Evolutionary conservation across 176 grass and related monocot genomes (phyloP).

Genomic region (Triticum dicoccoides): DNA sequence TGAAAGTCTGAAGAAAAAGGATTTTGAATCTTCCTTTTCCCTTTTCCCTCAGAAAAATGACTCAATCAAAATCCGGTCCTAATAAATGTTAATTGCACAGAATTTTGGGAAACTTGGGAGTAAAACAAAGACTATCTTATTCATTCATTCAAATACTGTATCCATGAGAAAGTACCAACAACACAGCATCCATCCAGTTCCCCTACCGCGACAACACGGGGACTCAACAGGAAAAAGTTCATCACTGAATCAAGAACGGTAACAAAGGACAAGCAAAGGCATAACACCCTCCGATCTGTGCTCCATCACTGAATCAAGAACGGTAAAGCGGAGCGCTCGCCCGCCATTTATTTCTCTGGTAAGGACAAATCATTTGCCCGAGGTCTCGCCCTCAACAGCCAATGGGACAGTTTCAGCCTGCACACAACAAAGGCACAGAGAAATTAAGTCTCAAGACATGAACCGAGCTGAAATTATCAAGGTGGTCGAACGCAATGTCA

Average conservation of each 20-base stretch:
- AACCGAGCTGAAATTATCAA: background rate
- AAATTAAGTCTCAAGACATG: background rate
- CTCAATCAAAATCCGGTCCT: background rate
- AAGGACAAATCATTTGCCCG: conserved; percentile 31
- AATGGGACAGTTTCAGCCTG: conserved; percentile 70
- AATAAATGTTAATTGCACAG: background rate
- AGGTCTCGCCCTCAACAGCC: conserved; percentile 60
- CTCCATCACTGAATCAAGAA: conserved; percentile 10
- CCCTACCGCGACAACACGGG: background rate
- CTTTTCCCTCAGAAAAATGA: no score
- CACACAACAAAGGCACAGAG: background rate
- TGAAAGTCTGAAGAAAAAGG: no score
- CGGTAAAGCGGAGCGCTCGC: background rate
- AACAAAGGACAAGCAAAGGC: background rate
- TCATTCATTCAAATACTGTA: conserved; percentile 22
- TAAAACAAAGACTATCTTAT: background rate
- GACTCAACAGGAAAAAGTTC: conserved; percentile 1
- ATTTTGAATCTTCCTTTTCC: no score
- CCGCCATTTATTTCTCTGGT: background rate
- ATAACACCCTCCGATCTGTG: conserved; percentile 22
- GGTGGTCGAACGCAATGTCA: background rate
- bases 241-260: background rate
- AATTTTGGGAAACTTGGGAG: background rate
- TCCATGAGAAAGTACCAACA: background rate
- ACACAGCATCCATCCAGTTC: background rate